A percentile compares a stretch with the other conserved stretches of the same genome.
These are phyloP conservation scores for Cryptosporidium viatorum DNA, from an alignment of 169 alveolate species.

Conservation along the genomic window DNA sequence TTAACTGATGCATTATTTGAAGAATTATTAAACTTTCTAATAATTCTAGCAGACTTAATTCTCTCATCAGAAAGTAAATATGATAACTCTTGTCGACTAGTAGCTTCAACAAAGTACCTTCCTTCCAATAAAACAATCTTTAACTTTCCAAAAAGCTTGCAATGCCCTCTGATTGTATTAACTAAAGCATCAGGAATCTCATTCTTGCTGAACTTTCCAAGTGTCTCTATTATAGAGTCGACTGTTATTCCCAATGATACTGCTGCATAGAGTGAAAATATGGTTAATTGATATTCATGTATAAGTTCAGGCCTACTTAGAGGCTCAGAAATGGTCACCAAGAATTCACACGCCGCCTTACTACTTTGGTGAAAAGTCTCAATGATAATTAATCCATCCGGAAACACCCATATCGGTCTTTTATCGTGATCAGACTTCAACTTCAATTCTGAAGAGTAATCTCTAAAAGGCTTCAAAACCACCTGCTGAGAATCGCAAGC, in stretches of 20 bases:
- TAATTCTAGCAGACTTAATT: slow-evolving; percentile 85
- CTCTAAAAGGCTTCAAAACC: slow-evolving; percentile 79
- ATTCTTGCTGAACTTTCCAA: slow-evolving; percentile 93
- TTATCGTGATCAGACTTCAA: slow-evolving; percentile 85
- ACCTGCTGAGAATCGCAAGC: slow-evolving; percentile 73
- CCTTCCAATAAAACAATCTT: slow-evolving; percentile 93
- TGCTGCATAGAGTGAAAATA: slow-evolving; percentile 96
- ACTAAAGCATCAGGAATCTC: slow-evolving; percentile 86
- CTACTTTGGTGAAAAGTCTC: slow-evolving; percentile 86
- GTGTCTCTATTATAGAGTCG: slow-evolving; percentile 90
- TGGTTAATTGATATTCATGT: slow-evolving; percentile 94
- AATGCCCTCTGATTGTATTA: slow-evolving; percentile 81
- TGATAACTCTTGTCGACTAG: slow-evolving; percentile 86
- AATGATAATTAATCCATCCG: slow-evolving; percentile 87
- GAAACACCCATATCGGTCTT: slow-evolving; percentile 92
- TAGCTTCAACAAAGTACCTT: slow-evolving; percentile 93
- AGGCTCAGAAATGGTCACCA: slow-evolving; percentile 98
- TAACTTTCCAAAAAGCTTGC: slow-evolving; percentile 91
- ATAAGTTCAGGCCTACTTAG: slow-evolving; percentile 94
- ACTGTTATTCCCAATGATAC: slow-evolving; percentile 94
- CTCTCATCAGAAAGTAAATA: slow-evolving; percentile 86
- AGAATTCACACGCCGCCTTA: slow-evolving; percentile 94
- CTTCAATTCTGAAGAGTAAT: slow-evolving; percentile 82
- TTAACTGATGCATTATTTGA: neutral
- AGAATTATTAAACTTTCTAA: slow-evolving; percentile 10